phyloP scores from a whole-genome alignment of 805 yeast genomes.

The Priceomyces medius region DNA sequence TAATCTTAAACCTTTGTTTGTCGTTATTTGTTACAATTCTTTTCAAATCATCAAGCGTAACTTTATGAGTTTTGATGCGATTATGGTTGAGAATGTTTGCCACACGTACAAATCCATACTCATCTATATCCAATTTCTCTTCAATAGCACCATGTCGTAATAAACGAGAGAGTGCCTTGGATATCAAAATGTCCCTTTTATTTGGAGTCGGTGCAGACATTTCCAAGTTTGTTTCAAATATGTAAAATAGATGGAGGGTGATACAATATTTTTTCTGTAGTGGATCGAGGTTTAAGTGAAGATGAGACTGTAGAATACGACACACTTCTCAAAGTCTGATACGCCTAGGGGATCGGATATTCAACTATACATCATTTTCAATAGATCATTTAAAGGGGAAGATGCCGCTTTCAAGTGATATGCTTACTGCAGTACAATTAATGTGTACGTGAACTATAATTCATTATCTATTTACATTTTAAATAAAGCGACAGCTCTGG shows the following conservation, averaged over 20 bases:
- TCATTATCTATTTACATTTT: conserved; percentile 1
- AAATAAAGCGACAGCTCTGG: background rate
- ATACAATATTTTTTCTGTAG: no score
- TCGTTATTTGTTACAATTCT: conserved; percentile 63
- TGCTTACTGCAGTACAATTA: background rate
- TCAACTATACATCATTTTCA: no score
- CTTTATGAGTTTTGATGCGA: conserved; percentile 54
- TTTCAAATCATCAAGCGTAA: conserved; percentile 57
- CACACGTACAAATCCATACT: conserved; percentile 64
- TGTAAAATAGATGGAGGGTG: no score
- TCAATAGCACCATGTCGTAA: conserved; percentile 83
- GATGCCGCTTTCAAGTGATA: no score
- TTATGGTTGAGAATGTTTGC: conserved; percentile 53
- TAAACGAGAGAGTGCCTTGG: conserved; percentile 72
- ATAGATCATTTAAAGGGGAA: no score
- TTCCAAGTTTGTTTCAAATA: no score
- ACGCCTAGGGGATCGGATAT: no score
- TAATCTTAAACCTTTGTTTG: conserved; percentile 68
- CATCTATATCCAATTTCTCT: conserved; percentile 63
- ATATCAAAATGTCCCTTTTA: conserved; percentile 52
- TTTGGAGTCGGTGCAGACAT: conserved; percentile 11
- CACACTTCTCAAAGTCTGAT: no score
- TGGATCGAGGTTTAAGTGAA: no score
- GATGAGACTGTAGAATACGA: no score
- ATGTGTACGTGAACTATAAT: background rate